These are phyloP conservation scores for Trichoderma harzianum DNA, from an alignment of 2,329 filamentous ascomycete genomes.

Conservation along the genomic window DNA sequence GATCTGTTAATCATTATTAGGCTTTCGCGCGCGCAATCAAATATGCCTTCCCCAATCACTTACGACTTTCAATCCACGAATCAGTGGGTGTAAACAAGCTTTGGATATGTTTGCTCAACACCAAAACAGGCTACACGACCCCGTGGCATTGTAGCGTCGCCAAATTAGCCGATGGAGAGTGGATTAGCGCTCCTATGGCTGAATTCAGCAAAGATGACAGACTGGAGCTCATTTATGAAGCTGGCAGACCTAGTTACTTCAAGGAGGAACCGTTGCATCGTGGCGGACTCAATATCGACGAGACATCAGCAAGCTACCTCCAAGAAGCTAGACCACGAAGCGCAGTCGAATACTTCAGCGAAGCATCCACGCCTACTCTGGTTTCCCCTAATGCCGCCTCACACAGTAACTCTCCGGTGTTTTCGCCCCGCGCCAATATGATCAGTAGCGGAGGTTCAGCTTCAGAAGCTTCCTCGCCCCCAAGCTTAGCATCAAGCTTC, in stretches of 20 bases:
- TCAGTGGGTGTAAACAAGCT: conserved; percentile 29
- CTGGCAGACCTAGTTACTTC: conserved; percentile 23
- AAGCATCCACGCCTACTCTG: background rate
- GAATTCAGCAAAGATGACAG: conserved; percentile 25
- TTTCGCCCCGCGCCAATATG: background rate
- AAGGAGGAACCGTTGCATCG: background rate
- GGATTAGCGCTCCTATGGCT: conserved; percentile 25
- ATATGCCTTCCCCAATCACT: conserved; percentile 25
- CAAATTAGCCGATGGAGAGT: conserved; percentile 21
- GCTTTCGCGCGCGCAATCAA: conserved; percentile 31
- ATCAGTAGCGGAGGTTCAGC: too few species aligned
- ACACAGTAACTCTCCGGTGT: conserved; percentile 17
- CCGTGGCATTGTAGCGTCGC: conserved; percentile 33
- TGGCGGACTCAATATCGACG: background rate
- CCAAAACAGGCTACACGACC: conserved; percentile 31
- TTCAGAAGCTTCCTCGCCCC: background rate
- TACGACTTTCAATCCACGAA: conserved; percentile 32
- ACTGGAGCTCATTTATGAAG: conserved; percentile 25
- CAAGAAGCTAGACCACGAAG: conserved; percentile 8
- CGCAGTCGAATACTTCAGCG: background rate
- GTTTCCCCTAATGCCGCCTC: background rate
- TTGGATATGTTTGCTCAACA: conserved; percentile 30
- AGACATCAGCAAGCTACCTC: background rate
- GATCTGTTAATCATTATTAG: conserved; percentile 14
- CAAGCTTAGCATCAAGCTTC: background rate